Evolutionary conservation across 1,139 yeast species (phyloP), one percentile per base, ranked within the genome.

Genomic region (Suhomyces guaymorum): DNA sequence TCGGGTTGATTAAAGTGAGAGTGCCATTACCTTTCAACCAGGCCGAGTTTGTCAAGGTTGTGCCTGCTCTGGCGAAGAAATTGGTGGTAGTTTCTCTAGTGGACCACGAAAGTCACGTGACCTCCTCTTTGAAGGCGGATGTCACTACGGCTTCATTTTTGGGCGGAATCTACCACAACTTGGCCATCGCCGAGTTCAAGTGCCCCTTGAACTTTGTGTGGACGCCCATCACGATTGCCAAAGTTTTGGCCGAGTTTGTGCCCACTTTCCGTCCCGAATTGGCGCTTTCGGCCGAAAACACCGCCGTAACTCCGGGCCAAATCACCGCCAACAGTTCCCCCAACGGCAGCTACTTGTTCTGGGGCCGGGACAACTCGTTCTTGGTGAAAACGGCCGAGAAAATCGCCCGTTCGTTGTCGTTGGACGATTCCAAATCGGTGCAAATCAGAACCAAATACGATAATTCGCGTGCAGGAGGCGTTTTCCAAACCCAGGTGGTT

Each of bases 11-110:
- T 39, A 73, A 82, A 41, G 78, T 84, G 35, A 78, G 96, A 59
- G 77, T 87, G 33, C 94, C 95, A 39, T 66, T 83, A 37, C 92
- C 95, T 36, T 84, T 89, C 57, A 79, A 79, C 48, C 70, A 75
- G 27, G 69, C 68, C 26, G 77, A 76, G 47, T 86, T 89, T 55
- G 66, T 75, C 33, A 56, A 67, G 7, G 52, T 72, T 13, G 63
- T 90, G 34, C 94, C 96, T 15, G 42, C 61, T 3, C 59, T 84
- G 4, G 61, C 82, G 22, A 72, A 73, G 48, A 73, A 74, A 43
- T 66, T 89, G 38, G 79, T 85, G 35, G 82, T 87, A 15, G 67
- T 88, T 45, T 80, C 81, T 29, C 85, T 80, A 54, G 63, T 69
- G 18, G 55, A 52, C 18, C 56, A 61, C 31, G 48, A 49, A 10